Conservation (phyloP, 2,329 filamentous ascomycete genomes). For the Calonectria hawksworthii region DNA sequence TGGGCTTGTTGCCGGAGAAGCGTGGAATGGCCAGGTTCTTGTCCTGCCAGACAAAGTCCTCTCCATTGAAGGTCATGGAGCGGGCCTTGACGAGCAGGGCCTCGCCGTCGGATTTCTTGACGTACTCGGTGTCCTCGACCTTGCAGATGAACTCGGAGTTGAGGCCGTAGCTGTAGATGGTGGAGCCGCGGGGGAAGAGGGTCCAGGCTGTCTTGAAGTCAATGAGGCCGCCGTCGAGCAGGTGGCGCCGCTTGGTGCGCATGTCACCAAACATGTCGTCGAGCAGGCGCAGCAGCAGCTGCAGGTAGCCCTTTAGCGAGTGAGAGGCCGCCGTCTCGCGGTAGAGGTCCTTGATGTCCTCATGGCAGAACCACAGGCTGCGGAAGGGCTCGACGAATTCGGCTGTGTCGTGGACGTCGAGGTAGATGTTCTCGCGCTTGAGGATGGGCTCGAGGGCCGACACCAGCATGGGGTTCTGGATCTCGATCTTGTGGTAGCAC, state of each 20-base stretch:
- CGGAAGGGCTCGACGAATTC: conserved; percentile 57
- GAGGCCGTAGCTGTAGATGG: conserved; percentile 54
- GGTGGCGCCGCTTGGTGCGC: conserved; percentile 51
- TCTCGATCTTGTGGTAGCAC: conserved; percentile 56
- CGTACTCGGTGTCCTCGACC: conserved; percentile 52
- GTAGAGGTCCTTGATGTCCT: conserved; percentile 55
- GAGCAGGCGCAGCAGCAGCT: conserved; percentile 56
- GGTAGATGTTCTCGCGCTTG: conserved; percentile 55
- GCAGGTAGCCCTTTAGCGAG: conserved; percentile 54
- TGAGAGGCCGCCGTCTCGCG: conserved; percentile 41
- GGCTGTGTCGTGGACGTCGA: conserved; percentile 54
- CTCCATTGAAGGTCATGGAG: conserved; percentile 56
- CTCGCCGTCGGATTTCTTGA: conserved; percentile 13
- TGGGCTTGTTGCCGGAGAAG: conserved; percentile 57
- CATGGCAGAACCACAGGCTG: conserved; percentile 60
- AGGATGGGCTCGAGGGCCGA: conserved; percentile 59
- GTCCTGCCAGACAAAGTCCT: conserved; percentile 57
- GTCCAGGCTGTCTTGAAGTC: conserved; percentile 60
- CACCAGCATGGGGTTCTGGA: conserved; percentile 60
- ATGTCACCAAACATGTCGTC: conserved; percentile 60
- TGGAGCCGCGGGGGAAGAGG: conserved; percentile 56
- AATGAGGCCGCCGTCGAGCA: conserved; percentile 55
- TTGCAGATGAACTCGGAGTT: conserved; percentile 59
- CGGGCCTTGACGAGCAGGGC: conserved; percentile 49
- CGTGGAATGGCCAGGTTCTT: conserved; percentile 46